Evolutionary conservation across 345 rosid genomes (phyloP).

Genomic region (Gossypium mustelinum): DNA sequence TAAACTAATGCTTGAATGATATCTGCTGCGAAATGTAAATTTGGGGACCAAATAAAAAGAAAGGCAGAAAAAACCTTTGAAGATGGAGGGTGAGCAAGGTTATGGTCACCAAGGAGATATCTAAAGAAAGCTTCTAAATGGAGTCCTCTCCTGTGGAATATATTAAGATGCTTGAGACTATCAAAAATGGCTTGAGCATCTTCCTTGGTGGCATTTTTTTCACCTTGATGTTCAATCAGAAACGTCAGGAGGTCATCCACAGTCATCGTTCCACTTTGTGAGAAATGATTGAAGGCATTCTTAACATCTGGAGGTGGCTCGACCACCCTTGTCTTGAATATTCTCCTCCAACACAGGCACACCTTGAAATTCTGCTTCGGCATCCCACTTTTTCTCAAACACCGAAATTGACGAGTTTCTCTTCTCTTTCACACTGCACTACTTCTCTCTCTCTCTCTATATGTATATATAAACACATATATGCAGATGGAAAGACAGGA

Average conservation of each 20-base stretch:
- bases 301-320: constrained; percentile 45
- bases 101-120: constrained; percentile 50
- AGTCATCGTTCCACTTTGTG: constrained; percentile 42
- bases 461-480: not conserved
- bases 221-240: constrained; percentile 38
- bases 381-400: not conserved
- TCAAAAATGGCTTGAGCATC: constrained; percentile 46
- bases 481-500: constrained; percentile 5
- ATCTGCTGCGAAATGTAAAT: too few relatives aligned
- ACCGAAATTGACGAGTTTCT: not conserved
- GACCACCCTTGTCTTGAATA: constrained; percentile 31
- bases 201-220: constrained; percentile 31
- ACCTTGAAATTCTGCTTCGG: constrained; percentile 31
- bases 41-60: not conserved
- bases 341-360: constrained; percentile 53
- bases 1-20: not conserved
- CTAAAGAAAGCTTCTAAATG: constrained; percentile 50
- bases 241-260: constrained; percentile 38
- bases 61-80: constrained; percentile 22
- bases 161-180: constrained; percentile 46
- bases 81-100: constrained; percentile 27
- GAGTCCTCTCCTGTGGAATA: constrained; percentile 46
- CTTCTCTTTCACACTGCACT: not conserved
- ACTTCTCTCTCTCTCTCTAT: not conserved
- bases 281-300: constrained; percentile 29